A percentile compares a stretch with the other conserved stretches of the same genome.
These are phyloP conservation scores for Hemerocallis citrina DNA, from an alignment of 106 monocot species.

Conservation along the genomic window DNA sequence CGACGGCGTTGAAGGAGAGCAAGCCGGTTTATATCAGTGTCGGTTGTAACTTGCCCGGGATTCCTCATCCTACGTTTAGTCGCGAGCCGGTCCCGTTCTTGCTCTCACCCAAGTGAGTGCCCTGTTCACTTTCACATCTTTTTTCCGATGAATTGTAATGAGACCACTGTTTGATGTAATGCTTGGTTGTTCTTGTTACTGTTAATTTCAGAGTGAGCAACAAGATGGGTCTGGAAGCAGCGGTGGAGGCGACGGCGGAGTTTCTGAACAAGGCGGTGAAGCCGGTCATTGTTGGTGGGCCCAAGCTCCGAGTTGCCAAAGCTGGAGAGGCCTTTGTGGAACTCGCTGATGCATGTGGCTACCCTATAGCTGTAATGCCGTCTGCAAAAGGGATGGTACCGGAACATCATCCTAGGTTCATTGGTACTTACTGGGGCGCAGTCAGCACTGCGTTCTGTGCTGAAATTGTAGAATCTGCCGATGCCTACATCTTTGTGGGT, in stretches of 20 bases:
- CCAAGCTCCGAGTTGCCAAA: slow-evolving; percentile 14
- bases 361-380: slow-evolving; percentile 17
- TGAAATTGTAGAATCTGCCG: slow-evolving; percentile 17
- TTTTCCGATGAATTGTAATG: neutral
- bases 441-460: slow-evolving; percentile 22
- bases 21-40: slow-evolving; percentile 52
- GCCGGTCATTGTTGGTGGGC: slow-evolving; percentile 16
- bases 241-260: slow-evolving; percentile 14
- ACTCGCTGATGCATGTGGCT: slow-evolving; percentile 14
- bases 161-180: neutral
- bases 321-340: slow-evolving; percentile 13
- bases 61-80: slow-evolving; percentile 37
- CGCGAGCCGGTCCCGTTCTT: slow-evolving; percentile 41
- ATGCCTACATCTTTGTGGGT: slow-evolving; percentile 16
- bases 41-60: slow-evolving; percentile 37
- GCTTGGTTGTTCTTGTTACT: too few species aligned
- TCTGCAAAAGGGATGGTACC: slow-evolving; percentile 15
- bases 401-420: slow-evolving; percentile 12
- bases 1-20: slow-evolving; percentile 46
- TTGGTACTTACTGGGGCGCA: slow-evolving; percentile 20
- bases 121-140: too few species aligned
- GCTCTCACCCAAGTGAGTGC: slow-evolving; percentile 26
- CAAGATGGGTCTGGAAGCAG: slow-evolving; percentile 13
- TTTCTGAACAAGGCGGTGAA: slow-evolving; percentile 19
- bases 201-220: slow-evolving; percentile 13